Evolutionary conservation across 2,329 filamentous ascomycete genomes (phyloP).

Genomic region (Alternaria solani): DNA sequence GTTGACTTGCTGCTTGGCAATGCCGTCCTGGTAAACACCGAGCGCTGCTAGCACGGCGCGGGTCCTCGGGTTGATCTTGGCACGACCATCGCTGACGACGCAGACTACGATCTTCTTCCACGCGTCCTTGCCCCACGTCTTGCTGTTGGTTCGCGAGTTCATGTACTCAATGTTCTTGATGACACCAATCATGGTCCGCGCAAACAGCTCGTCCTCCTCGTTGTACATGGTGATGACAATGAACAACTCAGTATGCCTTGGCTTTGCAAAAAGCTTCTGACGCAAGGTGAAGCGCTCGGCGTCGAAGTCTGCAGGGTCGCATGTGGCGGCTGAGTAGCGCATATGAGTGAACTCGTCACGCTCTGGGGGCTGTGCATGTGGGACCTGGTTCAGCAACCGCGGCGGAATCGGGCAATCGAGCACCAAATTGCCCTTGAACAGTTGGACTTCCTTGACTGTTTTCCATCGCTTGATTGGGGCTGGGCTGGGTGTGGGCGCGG

Average conservation of each 20-base stretch:
- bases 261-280: conserved; percentile 90
- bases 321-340: conserved; percentile 94
- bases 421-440: conserved; percentile 96
- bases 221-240: conserved; percentile 99
- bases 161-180: conserved; percentile 99
- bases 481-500: conserved; percentile 61
- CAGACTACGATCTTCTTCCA: conserved; percentile 99
- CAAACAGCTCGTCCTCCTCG: conserved; percentile 95
- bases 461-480: conserved; percentile 87
- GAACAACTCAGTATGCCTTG: conserved; percentile 91
- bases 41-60: conserved; percentile 88
- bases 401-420: conserved; percentile 96
- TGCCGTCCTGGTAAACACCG: conserved; percentile 97
- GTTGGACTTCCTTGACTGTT: conserved; percentile 96
- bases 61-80: conserved; percentile 93
- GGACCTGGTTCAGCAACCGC: conserved; percentile 83
- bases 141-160: conserved; percentile 90
- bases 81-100: conserved; percentile 94
- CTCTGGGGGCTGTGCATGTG: conserved; percentile 79
- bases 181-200: conserved; percentile 93
- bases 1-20: conserved; percentile 98
- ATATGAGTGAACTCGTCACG: conserved; percentile 88
- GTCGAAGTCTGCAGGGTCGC: conserved; percentile 88
- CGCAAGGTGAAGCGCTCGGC: conserved; percentile 89
- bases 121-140: conserved; percentile 97